A percentile compares a stretch with the other conserved stretches of the same genome.
Conservation (phyloP, 192 early-diverging fungal genomes). For the Linnemannia zychae region DNA sequence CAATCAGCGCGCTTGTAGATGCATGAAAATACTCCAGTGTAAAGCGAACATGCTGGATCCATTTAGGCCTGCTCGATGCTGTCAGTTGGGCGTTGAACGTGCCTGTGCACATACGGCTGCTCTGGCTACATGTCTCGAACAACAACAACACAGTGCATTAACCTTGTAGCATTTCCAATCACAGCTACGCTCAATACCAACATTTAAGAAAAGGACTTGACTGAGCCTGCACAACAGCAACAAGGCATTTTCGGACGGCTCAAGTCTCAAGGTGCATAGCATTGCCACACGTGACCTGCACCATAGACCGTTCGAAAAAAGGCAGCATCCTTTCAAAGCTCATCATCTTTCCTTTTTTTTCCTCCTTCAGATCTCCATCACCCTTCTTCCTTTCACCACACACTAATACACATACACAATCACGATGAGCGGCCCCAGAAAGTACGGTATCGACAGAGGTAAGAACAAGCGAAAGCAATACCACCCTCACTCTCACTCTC, state of each 20-base stretch:
- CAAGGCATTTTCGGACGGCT: too few relatives aligned
- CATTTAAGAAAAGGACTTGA: too few relatives aligned
- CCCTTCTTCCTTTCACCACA: neutral
- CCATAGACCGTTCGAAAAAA: neutral
- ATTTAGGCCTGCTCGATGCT: neutral
- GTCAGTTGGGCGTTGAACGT: too few relatives aligned
- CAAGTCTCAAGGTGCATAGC: too few relatives aligned
- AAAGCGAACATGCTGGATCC: slow-evolving; percentile 13
- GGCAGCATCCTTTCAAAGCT: neutral
- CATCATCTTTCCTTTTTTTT: slow-evolving; percentile 10
- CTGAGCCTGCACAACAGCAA: too few relatives aligned
- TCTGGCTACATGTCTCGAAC: too few relatives aligned
- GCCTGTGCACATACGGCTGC: too few relatives aligned
- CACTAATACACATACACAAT: neutral
- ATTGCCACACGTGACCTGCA: slow-evolving; percentile 3
- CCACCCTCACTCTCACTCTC: neutral
- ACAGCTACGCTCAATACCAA: too few relatives aligned
- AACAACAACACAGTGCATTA: too few relatives aligned
- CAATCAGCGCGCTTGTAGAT: neutral
- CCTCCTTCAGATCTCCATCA: slow-evolving; percentile 1
- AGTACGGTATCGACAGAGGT: slow-evolving; percentile 58
- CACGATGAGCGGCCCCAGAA: slow-evolving; percentile 41
- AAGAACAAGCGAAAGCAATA: neutral
- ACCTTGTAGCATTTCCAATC: too few relatives aligned
- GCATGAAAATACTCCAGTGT: neutral